A percentile compares a stretch with the other conserved stretches of the same genome.
phyloP scores from a whole-genome alignment of 1,139 yeast genomes.

The Kodamaea anthophila region DNA sequence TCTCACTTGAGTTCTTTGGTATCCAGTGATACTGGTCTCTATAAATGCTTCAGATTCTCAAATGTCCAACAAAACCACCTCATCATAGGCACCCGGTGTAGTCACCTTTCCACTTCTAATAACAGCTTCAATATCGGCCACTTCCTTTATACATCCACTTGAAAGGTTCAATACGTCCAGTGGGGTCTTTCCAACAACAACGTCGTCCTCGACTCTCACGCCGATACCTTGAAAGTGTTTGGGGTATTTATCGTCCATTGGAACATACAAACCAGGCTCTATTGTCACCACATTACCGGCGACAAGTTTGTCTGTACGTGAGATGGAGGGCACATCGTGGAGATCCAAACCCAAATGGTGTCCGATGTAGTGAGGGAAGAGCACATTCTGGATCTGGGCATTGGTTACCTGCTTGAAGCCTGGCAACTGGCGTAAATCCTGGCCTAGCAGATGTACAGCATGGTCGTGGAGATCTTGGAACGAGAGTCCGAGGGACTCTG shows the following conservation, averaged over 20 bases:
- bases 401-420: constrained; percentile 54
- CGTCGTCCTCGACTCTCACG: constrained; percentile 89
- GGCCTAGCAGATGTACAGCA: constrained; percentile 52
- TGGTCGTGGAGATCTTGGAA: constrained; percentile 72
- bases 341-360: constrained; percentile 93
- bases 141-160: constrained; percentile 78
- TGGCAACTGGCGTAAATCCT: constrained; percentile 59
- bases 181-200: constrained; percentile 60
- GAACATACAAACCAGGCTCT: constrained; percentile 93
- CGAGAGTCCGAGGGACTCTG: constrained; percentile 44
- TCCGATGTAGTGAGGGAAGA: constrained; percentile 94
- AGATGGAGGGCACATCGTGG: constrained; percentile 70
- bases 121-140: constrained; percentile 67
- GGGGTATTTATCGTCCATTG: constrained; percentile 65
- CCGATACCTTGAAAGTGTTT: constrained; percentile 83
- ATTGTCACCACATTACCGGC: constrained; percentile 79
- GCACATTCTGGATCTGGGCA: constrained; percentile 44
- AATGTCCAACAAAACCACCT: constrained; percentile 40
- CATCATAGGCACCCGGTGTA: constrained; percentile 44
- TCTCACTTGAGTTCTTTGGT: too few species aligned
- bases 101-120: constrained; percentile 48
- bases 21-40: too few species aligned
- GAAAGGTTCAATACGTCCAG: constrained; percentile 57
- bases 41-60: too few species aligned
- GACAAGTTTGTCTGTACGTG: constrained; percentile 44